phyloP scores from a whole-genome alignment of 1,284 basidiomycete genomes.

The Bjerkandera adusta region DNA sequence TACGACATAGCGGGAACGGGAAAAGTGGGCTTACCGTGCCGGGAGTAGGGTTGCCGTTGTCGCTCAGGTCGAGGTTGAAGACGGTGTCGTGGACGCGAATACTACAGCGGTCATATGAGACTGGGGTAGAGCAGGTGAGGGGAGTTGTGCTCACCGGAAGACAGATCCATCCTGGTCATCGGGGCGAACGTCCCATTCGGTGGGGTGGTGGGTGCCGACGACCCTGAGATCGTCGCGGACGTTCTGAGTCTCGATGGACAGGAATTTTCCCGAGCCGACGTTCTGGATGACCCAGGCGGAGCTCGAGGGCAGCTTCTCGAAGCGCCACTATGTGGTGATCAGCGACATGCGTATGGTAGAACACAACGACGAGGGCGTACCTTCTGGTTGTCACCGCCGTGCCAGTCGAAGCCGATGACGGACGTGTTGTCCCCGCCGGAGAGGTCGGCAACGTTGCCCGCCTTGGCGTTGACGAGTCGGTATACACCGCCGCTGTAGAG shows the following conservation, averaged over 20 bases:
- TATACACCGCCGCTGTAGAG: conserved; percentile 31
- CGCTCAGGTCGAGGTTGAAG: conserved; percentile 23
- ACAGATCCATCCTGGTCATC: conserved; percentile 16
- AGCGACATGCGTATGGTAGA: neutral
- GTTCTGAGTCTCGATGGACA: conserved; percentile 27
- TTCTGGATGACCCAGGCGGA: conserved; percentile 40
- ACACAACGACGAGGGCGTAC: conserved; percentile 27
- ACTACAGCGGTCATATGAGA: conserved; percentile 10
- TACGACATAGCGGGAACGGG: neutral
- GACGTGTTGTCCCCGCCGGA: conserved; percentile 46
- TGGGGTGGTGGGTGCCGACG: conserved; percentile 21
- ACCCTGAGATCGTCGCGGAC: conserved; percentile 21
- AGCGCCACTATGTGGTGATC: neutral
- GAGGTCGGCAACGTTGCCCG: conserved; percentile 49
- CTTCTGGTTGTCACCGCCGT: conserved; percentile 46
- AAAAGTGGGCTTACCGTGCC: conserved; percentile 17
- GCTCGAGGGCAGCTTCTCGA: conserved; percentile 8
- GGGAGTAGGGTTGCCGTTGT: conserved; percentile 25
- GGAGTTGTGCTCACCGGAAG: conserved; percentile 14
- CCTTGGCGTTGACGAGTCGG: conserved; percentile 47
- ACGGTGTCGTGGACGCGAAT: conserved; percentile 22
- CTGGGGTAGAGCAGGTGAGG: too few species aligned
- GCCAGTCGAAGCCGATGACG: conserved; percentile 45
- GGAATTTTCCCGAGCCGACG: conserved; percentile 34
- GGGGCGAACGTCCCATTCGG: conserved; percentile 19